Base-by-base conservation (phyloP, 176 grass and related monocot species). In the Oropetium thomaeum region DNA sequence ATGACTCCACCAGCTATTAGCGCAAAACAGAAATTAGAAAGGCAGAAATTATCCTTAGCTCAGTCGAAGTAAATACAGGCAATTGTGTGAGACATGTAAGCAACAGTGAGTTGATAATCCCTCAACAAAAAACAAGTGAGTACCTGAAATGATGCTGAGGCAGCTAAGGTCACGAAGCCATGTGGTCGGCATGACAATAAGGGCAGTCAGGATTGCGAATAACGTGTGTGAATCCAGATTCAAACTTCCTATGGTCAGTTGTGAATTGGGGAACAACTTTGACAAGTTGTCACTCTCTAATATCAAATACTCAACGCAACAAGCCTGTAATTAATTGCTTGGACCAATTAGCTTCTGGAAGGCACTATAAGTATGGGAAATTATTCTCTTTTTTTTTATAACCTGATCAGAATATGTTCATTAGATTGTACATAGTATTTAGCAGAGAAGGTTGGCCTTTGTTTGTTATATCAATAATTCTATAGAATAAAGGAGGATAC, bases 231-330 rank as follows among this genome's bases (percentile, higher is more conserved):
- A 83, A 69, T 89, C 78, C 12, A 93, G 28, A 51, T 87, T 76
- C 34, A 93, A 74, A 60, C 87, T 86, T 44, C 90, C 82, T 33
- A 93, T 84, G 53, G 76, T 69, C 12, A 97, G 53, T 23, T 93
- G 85, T 39, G 77, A 65, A 79, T 93, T 93, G 17, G 93, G 93
- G 73, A 99, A 99, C 27, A 99, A 64, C 39, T 81, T 86, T 20
- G 96, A 94, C 57, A 99, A 58, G 75, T 92, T 99, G 53, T 99
- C 96, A 35, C 96, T 88, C 73, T 99, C 96, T 38, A 99, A 69
- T 67, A 99, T 99, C 49, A 99, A 75, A 75, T 99, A 99, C 73
- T 99, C 96, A 54, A 99, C 90, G 84, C 91, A 99, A 72, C 91
- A 99, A 25, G 91, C 91, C 96, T 99, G 85, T 10, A 85, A 12